phyloP scores from a whole-genome alignment of 768 basidiomycete genomes.

The Termitomyces sp. region DNA sequence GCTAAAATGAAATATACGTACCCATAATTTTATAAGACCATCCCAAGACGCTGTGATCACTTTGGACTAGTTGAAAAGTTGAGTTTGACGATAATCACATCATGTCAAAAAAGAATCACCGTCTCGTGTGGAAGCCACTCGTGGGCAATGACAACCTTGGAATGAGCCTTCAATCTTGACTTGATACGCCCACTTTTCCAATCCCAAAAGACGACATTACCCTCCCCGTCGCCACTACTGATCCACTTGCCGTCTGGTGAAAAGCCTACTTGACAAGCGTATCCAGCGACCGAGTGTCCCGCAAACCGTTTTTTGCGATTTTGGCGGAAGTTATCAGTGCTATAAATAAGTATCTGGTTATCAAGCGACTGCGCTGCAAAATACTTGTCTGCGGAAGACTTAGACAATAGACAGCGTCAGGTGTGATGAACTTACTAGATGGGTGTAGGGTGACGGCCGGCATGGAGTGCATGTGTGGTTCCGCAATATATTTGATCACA shows the following conservation, averaged over 20 bases:
- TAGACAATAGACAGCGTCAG: conserved; percentile 2
- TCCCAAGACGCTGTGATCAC: conserved; percentile 98
- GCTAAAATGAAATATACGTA: conserved; percentile 30
- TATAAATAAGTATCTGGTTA: conserved; percentile 97
- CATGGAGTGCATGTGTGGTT: conserved; percentile 99
- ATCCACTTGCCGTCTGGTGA: conserved; percentile 99
- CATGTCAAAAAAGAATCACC: conserved; percentile 60
- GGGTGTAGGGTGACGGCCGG: conserved; percentile 96
- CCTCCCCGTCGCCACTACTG: conserved; percentile 91
- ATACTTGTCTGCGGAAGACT: conserved; percentile 66
- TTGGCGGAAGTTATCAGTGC: conserved; percentile 97
- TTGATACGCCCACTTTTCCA: conserved; percentile 98
- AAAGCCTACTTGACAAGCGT: conserved; percentile 95
- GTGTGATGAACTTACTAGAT: conserved; percentile 59
- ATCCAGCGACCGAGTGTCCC: conserved; percentile 94
- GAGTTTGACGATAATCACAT: conserved; percentile 9
- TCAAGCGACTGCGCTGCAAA: conserved; percentile 97
- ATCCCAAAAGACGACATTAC: conserved; percentile 98
- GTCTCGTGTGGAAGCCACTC: conserved; percentile 98
- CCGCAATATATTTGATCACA: conserved; percentile 98
- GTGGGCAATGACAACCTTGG: conserved; percentile 95
- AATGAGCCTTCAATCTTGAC: conserved; percentile 82
- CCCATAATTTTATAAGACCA: conserved; percentile 97
- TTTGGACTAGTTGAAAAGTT: conserved; percentile 64
- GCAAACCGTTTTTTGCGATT: conserved; percentile 98